A percentile compares a stretch with the other conserved stretches of the same genome.
Evolutionary conservation across 768 basidiomycete species (phyloP).

Genomic region (Glaciozyma antarctica): DNA sequence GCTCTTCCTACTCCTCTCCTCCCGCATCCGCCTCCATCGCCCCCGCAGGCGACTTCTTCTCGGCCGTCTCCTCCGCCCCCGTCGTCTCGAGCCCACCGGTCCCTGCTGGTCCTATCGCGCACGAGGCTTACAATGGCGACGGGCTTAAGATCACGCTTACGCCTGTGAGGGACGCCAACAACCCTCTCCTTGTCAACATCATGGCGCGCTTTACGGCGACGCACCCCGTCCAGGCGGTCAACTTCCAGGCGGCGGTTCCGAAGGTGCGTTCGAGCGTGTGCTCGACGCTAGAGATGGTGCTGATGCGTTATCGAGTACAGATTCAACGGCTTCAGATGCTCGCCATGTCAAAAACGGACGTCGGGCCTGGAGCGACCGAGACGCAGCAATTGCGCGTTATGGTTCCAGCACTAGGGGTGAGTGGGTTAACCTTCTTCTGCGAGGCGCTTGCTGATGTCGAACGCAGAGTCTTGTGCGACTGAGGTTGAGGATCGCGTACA

Average conservation of each 20-base stretch:
- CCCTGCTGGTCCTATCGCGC: constrained; percentile 44
- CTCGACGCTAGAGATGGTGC: background rate
- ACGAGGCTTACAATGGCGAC: constrained; percentile 82
- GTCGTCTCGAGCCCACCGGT: constrained; percentile 36
- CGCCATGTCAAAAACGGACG: constrained; percentile 80
- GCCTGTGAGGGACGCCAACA: constrained; percentile 66
- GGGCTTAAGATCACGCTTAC: constrained; percentile 79
- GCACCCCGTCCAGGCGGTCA: constrained; percentile 52
- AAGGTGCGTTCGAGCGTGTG: constrained; percentile 49
- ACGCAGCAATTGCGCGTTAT: constrained; percentile 92
- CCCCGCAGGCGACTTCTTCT: constrained; percentile 27
- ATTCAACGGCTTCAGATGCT: constrained; percentile 96
- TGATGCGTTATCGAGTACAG: constrained; percentile 42
- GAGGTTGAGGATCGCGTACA: constrained; percentile 72
- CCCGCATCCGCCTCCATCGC: background rate
- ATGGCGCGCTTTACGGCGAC: constrained; percentile 73
- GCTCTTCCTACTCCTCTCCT: constrained; percentile 2
- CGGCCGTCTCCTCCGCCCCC: constrained; percentile 34
- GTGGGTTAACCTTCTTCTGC: constrained; percentile 42
- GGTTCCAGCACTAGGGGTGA: constrained; percentile 51
- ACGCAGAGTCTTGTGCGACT: constrained; percentile 68
- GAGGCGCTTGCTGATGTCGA: background rate
- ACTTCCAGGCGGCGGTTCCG: constrained; percentile 95
- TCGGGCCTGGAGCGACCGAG: constrained; percentile 68
- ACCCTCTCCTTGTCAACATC: constrained; percentile 85